Conservation (phyloP, 768 basidiomycete genomes). For the Boletus huronensis region DNA sequence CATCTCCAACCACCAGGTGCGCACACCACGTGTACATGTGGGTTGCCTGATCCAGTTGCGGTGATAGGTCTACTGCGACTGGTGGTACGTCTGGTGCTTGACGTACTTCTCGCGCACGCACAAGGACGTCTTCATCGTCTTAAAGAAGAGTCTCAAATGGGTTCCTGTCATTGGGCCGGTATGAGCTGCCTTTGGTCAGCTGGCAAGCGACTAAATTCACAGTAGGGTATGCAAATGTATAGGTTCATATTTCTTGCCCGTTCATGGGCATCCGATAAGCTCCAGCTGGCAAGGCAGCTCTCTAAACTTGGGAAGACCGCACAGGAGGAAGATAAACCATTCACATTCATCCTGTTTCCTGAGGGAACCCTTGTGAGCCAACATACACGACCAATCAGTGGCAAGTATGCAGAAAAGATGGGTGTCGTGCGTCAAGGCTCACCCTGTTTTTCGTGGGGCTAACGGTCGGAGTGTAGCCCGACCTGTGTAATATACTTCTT, state of each 20-base stretch:
- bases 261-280: constrained; percentile 83
- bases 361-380: constrained; percentile 93
- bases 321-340: constrained; percentile 63
- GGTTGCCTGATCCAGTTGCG: constrained; percentile 1
- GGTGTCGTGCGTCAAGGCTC: constrained; percentile 66
- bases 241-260: constrained; percentile 91
- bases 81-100: constrained; percentile 88
- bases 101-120: constrained; percentile 69
- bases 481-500: constrained; percentile 77
- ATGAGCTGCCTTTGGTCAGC: constrained; percentile 21
- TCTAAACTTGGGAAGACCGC: constrained; percentile 66
- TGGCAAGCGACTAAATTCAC: constrained; percentile 6
- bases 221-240: constrained; percentile 89
- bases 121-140: constrained; percentile 78
- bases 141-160: constrained; percentile 88
- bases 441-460: constrained; percentile 8
- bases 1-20: constrained; percentile 91
- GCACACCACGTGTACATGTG: constrained; percentile 5
- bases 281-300: constrained; percentile 61
- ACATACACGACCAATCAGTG: constrained; percentile 80
- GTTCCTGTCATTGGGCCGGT: constrained; percentile 90
- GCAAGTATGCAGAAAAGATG: constrained; percentile 83
- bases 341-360: constrained; percentile 87
- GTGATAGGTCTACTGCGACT: constrained; percentile 67
- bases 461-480: constrained; percentile 46